Conservation (phyloP, 257 asterid species). For the Catharanthus roseus region DNA sequence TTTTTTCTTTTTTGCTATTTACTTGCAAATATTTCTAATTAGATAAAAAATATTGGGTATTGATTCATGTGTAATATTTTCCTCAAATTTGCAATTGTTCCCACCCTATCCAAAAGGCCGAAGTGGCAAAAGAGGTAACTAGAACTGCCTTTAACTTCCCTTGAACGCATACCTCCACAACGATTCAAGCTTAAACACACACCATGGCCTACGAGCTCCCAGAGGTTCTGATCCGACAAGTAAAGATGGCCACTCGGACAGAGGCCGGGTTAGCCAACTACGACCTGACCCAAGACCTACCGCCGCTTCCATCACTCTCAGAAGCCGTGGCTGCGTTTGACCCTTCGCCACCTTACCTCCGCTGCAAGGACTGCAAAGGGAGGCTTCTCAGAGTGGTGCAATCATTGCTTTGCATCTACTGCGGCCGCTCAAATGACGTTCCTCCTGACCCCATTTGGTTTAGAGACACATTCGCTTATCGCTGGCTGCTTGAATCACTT, state of each 20-base stretch:
- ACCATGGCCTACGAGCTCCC: conserved; percentile 48
- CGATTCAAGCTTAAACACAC: neutral
- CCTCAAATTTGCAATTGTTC: too few relatives aligned
- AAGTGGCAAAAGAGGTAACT: too few relatives aligned
- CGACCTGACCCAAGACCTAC: conserved; percentile 54
- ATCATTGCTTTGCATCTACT: conserved; percentile 65
- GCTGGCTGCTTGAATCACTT: conserved; percentile 69
- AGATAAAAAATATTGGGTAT: too few relatives aligned
- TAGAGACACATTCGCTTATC: conserved; percentile 56
- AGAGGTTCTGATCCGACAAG: conserved; percentile 55
- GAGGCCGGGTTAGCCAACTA: conserved; percentile 61
- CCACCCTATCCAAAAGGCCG: too few relatives aligned
- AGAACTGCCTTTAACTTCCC: neutral
- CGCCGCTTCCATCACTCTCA: conserved; percentile 59
- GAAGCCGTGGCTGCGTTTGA: conserved; percentile 53
- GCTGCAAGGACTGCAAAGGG: conserved; percentile 72
- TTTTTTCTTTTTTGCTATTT: too few relatives aligned
- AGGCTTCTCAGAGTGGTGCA: conserved; percentile 65
- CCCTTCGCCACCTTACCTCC: conserved; percentile 54
- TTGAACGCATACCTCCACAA: neutral
- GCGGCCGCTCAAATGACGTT: conserved; percentile 51
- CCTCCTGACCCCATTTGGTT: conserved; percentile 55
- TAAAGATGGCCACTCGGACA: conserved; percentile 59
- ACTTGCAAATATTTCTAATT: too few relatives aligned
- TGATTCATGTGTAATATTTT: too few relatives aligned